Base-by-base conservation (phyloP, 164 flowering plant species). In the Chimonanthus praecox region DNA sequence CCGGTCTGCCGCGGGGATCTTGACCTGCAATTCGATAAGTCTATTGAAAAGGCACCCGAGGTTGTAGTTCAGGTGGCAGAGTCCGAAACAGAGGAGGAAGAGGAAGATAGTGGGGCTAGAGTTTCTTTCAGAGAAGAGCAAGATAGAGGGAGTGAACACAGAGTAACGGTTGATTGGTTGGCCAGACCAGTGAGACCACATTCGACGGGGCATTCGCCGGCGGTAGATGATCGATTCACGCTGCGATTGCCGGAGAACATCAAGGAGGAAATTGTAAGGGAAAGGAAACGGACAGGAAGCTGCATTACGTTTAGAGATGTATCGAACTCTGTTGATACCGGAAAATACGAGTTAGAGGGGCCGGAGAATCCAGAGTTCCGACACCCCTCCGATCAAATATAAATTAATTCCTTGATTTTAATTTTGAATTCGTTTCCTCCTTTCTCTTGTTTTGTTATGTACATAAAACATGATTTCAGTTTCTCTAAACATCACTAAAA, bases 1-100 rank as follows among this genome's bases (percentile, higher is more conserved):
- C 97, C 97, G 0, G 92, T 90, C 46, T 94, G 97, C 77, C 89
- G 98, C 0, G 11, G 83, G 3, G 75, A 78, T 21, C 93, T 90
- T 4, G 87, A 65, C 68, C 68, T 48, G 7, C 8, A 54, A 87
- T 33, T 16, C 60, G 60, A 54, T 4, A 10, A 4, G 11, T 46
- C 18, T 78, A 46, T 75, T 15, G 82, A 71, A 20, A 73, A 77
- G 33, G 62, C 78, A 2, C 71, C 71, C 9, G 77, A 71, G 13
- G 45, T 51, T 3, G 68, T n/a, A 16, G 45, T 65, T 45, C 18
- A 4, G 49, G 13, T 65, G 49, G 16, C 48, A 48, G 68, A 43
- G 4, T 1, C 48, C 45, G 68, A 65, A 66, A 47, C 68, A 16
- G 54, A 47, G 16, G 69, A 18, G 15, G 71, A 65, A 43, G 71